Evolutionary conservation across 371 early-diverging fungal species (phyloP).

Genomic region (Mortierella sp.): DNA sequence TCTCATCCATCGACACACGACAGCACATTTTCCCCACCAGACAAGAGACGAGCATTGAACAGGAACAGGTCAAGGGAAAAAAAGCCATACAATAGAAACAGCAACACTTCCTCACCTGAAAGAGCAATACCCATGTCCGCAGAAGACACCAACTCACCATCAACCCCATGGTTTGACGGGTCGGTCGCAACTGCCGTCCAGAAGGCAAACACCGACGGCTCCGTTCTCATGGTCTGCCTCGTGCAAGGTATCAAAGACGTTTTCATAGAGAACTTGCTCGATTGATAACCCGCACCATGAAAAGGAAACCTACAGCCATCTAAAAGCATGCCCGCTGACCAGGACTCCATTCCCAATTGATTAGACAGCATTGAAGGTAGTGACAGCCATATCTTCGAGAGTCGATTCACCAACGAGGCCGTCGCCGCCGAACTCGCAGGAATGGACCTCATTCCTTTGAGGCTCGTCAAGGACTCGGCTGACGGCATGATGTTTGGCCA

Average conservation of each 20-base stretch:
- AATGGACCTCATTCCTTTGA: slow-evolving; percentile 30
- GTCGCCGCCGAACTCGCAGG: slow-evolving; percentile 19
- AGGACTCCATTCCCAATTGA: not conserved
- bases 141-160: slow-evolving; percentile 8
- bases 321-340: not conserved
- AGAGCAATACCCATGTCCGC: not conserved
- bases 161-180: slow-evolving; percentile 41
- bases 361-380: slow-evolving; percentile 12
- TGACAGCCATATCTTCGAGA: slow-evolving; percentile 31
- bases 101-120: not conserved
- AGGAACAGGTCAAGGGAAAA: not conserved
- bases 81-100: not conserved
- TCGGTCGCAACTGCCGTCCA: slow-evolving; percentile 48
- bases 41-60: not conserved
- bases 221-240: slow-evolving; percentile 50
- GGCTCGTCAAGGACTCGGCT: slow-evolving; percentile 35
- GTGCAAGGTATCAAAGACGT: slow-evolving; percentile 27
- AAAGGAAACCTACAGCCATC: not conserved
- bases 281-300: not conserved
- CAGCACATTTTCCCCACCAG: not conserved
- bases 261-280: not conserved
- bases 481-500: slow-evolving; percentile 57
- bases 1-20: not conserved
- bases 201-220: slow-evolving; percentile 31
- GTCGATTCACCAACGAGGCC: slow-evolving; percentile 24